Conservation (phyloP, 805 yeast genomes). For the Ogataea thermomethanolica region DNA sequence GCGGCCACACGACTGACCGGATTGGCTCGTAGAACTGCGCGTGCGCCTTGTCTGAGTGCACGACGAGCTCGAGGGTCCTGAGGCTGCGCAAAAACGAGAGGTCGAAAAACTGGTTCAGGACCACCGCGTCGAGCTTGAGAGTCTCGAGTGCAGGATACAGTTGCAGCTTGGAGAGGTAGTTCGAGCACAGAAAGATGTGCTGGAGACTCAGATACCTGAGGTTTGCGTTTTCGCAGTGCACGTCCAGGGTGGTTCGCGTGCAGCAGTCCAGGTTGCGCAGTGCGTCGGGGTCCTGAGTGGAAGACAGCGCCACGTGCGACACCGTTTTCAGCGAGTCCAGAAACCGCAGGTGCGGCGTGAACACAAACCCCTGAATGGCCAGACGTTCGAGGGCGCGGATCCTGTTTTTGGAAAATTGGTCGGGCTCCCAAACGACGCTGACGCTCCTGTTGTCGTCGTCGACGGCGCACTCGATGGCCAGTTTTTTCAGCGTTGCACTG, state of each 20-base stretch:
- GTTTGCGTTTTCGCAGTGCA: not conserved
- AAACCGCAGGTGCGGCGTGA: slow-evolving; percentile 5
- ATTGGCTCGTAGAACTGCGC: not conserved
- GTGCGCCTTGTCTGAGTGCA: slow-evolving; percentile 7
- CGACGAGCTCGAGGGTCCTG: slow-evolving; percentile 1
- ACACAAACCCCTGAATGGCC: slow-evolving; percentile 8
- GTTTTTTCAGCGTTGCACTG: slow-evolving; percentile 1
- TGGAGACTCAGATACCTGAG: slow-evolving; percentile 1
- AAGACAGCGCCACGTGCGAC: slow-evolving; percentile 3
- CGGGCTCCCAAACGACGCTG: slow-evolving; percentile 12
- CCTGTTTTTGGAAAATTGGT: not conserved
- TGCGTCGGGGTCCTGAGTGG: slow-evolving; percentile 12
- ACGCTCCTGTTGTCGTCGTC: slow-evolving; percentile 15
- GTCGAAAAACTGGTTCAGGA: not conserved
- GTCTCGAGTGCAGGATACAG: slow-evolving; percentile 2
- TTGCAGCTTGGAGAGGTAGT: slow-evolving; percentile 4
- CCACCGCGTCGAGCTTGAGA: slow-evolving; percentile 2
- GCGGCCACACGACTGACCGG: slow-evolving; percentile 10
- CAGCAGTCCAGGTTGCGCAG: slow-evolving; percentile 1
- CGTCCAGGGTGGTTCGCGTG: not conserved
- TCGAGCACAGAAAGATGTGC: slow-evolving; percentile 2
- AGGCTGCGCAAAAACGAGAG: not conserved
- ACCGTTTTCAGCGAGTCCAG: slow-evolving; percentile 5
- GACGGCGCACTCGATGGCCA: slow-evolving; percentile 2
- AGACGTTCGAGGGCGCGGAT: slow-evolving; percentile 2